Conservation (phyloP, 805 yeast species). For the Candida koratica region DNA sequence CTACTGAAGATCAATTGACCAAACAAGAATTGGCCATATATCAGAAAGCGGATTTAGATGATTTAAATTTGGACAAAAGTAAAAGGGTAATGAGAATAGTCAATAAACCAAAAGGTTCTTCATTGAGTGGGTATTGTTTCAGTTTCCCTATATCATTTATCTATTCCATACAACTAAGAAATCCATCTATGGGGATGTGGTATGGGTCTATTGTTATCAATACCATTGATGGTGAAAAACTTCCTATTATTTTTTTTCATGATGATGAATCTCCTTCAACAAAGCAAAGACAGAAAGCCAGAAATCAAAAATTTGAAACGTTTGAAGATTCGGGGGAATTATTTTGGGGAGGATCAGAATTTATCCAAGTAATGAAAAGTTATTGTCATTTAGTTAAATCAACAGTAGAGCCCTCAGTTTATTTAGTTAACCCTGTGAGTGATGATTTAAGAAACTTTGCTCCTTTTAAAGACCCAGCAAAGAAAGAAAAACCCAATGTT, state of each 20-base stretch:
- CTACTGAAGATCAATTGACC: constrained; percentile 53
- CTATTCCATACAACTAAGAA: constrained; percentile 77
- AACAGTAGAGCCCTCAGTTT: constrained; percentile 65
- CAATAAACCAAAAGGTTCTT: constrained; percentile 48
- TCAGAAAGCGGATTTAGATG: constrained; percentile 47
- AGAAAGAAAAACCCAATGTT: neutral
- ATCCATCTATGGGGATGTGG: constrained; percentile 88
- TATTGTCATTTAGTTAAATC: constrained; percentile 65
- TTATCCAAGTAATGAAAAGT: constrained; percentile 51
- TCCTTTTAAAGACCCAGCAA: constrained; percentile 23
- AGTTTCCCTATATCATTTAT: constrained; percentile 55
- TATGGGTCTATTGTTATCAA: constrained; percentile 80
- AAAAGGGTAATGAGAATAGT: constrained; percentile 27
- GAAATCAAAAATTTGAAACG: constrained; percentile 68
- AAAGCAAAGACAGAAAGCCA: constrained; percentile 51
- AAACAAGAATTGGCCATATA: constrained; percentile 44
- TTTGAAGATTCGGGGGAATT: constrained; percentile 53
- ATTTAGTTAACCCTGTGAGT: constrained; percentile 73
- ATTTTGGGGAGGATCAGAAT: constrained; percentile 91
- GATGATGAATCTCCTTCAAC: constrained; percentile 85
- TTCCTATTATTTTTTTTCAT: constrained; percentile 89
- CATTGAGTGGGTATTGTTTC: constrained; percentile 64
- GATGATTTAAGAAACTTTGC: constrained; percentile 60
- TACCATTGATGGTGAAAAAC: constrained; percentile 58
- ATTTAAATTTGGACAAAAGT: constrained; percentile 20